A percentile compares a stretch with the other conserved stretches of the same genome.
Evolutionary conservation across 441 rosid genomes (phyloP).

Genomic region (Mallotus japonicus): DNA sequence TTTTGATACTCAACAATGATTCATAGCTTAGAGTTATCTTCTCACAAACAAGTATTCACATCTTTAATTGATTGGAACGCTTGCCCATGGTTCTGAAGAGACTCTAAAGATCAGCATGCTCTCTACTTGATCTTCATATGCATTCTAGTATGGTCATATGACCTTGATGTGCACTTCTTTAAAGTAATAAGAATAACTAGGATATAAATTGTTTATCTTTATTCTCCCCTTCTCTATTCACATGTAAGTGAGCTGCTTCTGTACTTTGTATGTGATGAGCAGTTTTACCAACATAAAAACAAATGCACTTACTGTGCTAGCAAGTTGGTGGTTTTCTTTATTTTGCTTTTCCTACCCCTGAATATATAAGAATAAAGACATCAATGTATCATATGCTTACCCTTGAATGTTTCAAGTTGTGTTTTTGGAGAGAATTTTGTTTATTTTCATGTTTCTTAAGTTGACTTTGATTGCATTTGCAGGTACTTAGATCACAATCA

Average conservation of each 20-base stretch:
- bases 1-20: neutral
- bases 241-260: too few relatives aligned
- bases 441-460: constrained; percentile 4
- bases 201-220: neutral
- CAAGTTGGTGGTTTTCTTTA: neutral
- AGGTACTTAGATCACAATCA: constrained; percentile 87
- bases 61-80: neutral
- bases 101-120: neutral
- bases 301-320: neutral
- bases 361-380: neutral
- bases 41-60: neutral
- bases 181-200: neutral
- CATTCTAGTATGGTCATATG: too few relatives aligned
- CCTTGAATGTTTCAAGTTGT: too few relatives aligned
- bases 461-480: constrained; percentile 19
- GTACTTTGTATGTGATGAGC: too few relatives aligned
- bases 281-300: neutral
- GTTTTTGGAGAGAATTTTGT: neutral
- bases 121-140: neutral
- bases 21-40: neutral
- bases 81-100: neutral
- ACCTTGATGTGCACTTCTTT: neutral
- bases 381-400: too few relatives aligned
- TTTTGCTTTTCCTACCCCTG: neutral
- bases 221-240: too few relatives aligned